Conservation (phyloP, 257 asterid genomes). For the Plectranthus barbatus region DNA sequence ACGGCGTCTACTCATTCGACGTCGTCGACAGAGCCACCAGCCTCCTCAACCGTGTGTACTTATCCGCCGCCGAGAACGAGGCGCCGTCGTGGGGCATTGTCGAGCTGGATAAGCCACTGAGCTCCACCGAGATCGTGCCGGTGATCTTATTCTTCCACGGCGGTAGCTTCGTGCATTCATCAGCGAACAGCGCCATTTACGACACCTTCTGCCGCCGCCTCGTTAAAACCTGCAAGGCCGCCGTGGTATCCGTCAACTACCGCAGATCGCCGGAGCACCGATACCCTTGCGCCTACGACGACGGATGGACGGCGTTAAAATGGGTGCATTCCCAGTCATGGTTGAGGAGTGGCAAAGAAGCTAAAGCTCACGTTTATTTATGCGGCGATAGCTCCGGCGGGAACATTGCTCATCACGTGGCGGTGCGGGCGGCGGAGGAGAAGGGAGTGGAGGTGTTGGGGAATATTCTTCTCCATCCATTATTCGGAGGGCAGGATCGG, state of each 20-base stretch:
- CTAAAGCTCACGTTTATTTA: conserved; percentile 44
- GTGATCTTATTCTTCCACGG: conserved; percentile 81
- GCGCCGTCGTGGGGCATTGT: conserved; percentile 25
- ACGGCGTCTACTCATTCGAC: conserved; percentile 67
- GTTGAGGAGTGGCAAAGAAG: conserved; percentile 51
- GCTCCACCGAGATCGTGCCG: conserved; percentile 43
- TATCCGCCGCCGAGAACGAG: conserved; percentile 26
- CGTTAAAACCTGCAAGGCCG: conserved; percentile 51
- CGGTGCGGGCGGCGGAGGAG: conserved; percentile 48
- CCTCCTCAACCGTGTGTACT: conserved; percentile 57
- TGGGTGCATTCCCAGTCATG: conserved; percentile 64
- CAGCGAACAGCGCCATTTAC: conserved; percentile 78
- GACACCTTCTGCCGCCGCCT: conserved; percentile 81
- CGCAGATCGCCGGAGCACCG: conserved; percentile 73
- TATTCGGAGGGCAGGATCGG: conserved; percentile 70
- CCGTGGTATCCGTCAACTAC: conserved; percentile 73
- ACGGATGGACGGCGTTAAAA: conserved; percentile 72
- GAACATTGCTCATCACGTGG: conserved; percentile 77
- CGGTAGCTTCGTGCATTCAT: conserved; percentile 85
- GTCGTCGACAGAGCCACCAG: conserved; percentile 62
- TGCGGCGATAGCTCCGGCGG: conserved; percentile 92
- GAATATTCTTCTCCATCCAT: conserved; percentile 58
- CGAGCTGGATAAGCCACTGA: conserved; percentile 58
- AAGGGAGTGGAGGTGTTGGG: conserved; percentile 51
- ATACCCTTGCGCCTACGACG: conserved; percentile 76